These are phyloP conservation scores for Tuber umbilicatum DNA, from an alignment of 495 filamentous ascomycete genomes.

Conservation along the genomic window DNA sequence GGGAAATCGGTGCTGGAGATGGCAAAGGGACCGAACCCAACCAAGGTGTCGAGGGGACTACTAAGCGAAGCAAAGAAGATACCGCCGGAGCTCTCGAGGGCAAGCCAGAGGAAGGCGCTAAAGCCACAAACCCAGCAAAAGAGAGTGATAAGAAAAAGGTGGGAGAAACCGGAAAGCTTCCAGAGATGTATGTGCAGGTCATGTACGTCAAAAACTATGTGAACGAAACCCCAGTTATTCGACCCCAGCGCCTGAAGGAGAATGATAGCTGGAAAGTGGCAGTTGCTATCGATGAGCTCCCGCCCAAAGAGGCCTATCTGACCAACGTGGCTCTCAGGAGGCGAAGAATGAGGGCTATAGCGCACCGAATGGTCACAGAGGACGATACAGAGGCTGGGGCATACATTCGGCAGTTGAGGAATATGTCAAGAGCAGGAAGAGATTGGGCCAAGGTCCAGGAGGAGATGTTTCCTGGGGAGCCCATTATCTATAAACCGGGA, in stretches of 20 bases:
- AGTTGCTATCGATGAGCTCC: conserved; percentile 60
- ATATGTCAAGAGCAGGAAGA: conserved; percentile 23
- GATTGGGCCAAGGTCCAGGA: conserved; percentile 32
- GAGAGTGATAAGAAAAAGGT: background rate
- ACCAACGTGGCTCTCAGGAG: conserved; percentile 32
- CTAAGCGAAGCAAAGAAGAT: conserved; percentile 9
- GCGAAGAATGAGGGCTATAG: conserved; percentile 31
- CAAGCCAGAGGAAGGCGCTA: background rate
- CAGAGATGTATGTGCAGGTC: conserved; percentile 36
- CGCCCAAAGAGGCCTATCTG: conserved; percentile 35
- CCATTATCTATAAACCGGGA: conserved; percentile 19
- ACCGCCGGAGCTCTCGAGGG: background rate
- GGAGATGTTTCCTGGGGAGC: conserved; percentile 1
- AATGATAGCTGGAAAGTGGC: conserved; percentile 66
- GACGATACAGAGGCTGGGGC: conserved; percentile 26
- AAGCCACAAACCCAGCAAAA: background rate
- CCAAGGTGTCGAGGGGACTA: conserved; percentile 36
- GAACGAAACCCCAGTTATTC: conserved; percentile 57
- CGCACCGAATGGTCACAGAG: conserved; percentile 8
- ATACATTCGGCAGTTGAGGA: conserved; percentile 31
- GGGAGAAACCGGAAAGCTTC: background rate
- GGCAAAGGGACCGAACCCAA: conserved; percentile 9
- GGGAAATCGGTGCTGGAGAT: conserved; percentile 25
- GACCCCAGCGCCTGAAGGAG: conserved; percentile 51
- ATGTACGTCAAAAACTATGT: conserved; percentile 66